Conservation (phyloP, 2,329 filamentous ascomycete species). For the Seiridium cupressi region DNA sequence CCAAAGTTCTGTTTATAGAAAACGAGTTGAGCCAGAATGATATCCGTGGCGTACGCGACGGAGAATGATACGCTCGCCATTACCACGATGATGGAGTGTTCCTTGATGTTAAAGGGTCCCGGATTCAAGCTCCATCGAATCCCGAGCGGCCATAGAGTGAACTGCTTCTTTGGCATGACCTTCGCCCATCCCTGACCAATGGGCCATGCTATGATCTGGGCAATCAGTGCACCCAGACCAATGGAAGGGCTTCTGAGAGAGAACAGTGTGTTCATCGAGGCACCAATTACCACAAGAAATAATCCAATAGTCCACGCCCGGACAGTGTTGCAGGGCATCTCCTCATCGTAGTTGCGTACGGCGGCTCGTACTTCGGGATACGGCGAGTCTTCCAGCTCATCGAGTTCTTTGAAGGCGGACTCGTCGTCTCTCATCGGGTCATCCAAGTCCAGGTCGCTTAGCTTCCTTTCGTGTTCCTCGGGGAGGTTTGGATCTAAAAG, state of each 20-base stretch:
- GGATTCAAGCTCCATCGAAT: conserved; percentile 59
- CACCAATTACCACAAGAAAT: conserved; percentile 52
- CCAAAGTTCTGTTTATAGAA: conserved; percentile 73
- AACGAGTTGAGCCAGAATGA: conserved; percentile 67
- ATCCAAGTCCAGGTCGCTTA: conserved; percentile 4
- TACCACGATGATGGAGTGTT: conserved; percentile 66
- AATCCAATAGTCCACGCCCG: conserved; percentile 65
- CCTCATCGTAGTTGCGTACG: conserved; percentile 63
- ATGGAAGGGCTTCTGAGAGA: conserved; percentile 62
- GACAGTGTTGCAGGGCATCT: conserved; percentile 64
- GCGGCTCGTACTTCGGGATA: conserved; percentile 66
- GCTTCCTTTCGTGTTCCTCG: conserved; percentile 37
- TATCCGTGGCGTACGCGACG: conserved; percentile 71
- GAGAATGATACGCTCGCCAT: conserved; percentile 72
- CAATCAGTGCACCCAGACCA: conserved; percentile 57
- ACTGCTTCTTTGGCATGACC: conserved; percentile 47
- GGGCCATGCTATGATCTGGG: conserved; percentile 64
- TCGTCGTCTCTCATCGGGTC: conserved; percentile 24
- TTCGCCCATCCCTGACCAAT: conserved; percentile 61
- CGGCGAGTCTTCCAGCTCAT: conserved; percentile 56
- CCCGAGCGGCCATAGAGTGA: conserved; percentile 49
- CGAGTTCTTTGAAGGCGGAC: conserved; percentile 30
- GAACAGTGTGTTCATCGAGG: conserved; percentile 62
- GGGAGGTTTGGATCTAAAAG: conserved; percentile 54
- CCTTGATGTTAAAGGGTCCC: conserved; percentile 69